These are phyloP conservation scores for Wickerhamomyces alni DNA, from an alignment of 805 yeast species.

Conservation along the genomic window DNA sequence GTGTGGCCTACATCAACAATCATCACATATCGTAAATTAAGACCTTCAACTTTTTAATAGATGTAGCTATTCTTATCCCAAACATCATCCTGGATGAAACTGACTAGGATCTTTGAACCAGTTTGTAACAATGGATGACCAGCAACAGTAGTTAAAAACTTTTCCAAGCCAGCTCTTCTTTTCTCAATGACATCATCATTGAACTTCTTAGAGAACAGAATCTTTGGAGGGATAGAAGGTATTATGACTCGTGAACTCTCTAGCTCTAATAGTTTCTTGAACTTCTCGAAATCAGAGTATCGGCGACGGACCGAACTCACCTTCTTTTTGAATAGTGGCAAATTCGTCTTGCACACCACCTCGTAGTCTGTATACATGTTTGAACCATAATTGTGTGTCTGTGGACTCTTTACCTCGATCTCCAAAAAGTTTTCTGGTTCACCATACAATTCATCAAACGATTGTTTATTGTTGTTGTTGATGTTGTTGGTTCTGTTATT, in stretches of 20 bases:
- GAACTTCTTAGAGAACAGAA: conserved; percentile 59
- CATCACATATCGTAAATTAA: neutral
- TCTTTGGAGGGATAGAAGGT: conserved; percentile 90
- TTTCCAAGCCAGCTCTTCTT: conserved; percentile 77
- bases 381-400: conserved; percentile 63
- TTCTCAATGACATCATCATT: conserved; percentile 78
- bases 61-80: conserved; percentile 46
- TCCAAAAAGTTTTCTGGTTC: conserved; percentile 94
- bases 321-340: conserved; percentile 74
- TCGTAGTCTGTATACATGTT: conserved; percentile 89
- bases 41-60: neutral
- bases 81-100: conserved; percentile 81
- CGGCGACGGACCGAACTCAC: conserved; percentile 71
- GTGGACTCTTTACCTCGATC: conserved; percentile 77
- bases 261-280: conserved; percentile 64
- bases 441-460: conserved; percentile 80
- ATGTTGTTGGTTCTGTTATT: conserved; percentile 2
- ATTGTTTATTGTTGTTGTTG: conserved; percentile 44
- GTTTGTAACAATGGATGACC: conserved; percentile 94
- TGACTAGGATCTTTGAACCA: conserved; percentile 68
- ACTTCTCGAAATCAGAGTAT: conserved; percentile 83
- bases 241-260: conserved; percentile 78
- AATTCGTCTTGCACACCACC: conserved; percentile 81
- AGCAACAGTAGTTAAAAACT: conserved; percentile 71
- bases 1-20: no score